Percentiles rank a stretch among this genome's conserved stretches.
Conservation (phyloP, 768 basidiomycete species). For the Trametopsis cervina region DNA sequence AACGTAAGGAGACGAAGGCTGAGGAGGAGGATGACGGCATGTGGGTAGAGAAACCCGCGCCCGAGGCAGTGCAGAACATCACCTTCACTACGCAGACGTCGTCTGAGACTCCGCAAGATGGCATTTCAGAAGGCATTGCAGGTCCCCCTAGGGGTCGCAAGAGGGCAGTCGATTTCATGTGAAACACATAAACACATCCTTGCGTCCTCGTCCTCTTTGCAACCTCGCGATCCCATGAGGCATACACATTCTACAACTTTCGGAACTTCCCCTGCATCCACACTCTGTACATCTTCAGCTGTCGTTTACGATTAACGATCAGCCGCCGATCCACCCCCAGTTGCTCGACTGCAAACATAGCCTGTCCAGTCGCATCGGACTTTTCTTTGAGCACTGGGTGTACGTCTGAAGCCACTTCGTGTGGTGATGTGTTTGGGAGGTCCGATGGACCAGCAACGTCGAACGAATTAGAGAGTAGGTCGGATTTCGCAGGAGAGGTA, state of each 20-base stretch:
- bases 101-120: not conserved
- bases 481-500: not conserved
- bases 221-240: too few relatives aligned
- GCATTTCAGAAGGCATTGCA: slow-evolving; percentile 3
- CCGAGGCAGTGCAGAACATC: slow-evolving; percentile 40
- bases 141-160: slow-evolving; percentile 18
- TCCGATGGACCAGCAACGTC: slow-evolving; percentile 7
- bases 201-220: too few relatives aligned
- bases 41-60: slow-evolving; percentile 64
- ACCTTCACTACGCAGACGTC: slow-evolving; percentile 15
- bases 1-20: slow-evolving; percentile 25
- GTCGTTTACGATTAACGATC: slow-evolving; percentile 88
- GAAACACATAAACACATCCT: not conserved
- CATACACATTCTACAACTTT: slow-evolving; percentile 31
- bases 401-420: not conserved
- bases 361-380: slow-evolving; percentile 32
- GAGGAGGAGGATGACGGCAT: slow-evolving; percentile 42
- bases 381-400: slow-evolving; percentile 4
- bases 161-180: slow-evolving; percentile 21
- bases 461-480: not conserved
- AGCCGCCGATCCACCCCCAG: slow-evolving; percentile 87
- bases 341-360: slow-evolving; percentile 74
- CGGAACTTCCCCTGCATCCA: slow-evolving; percentile 89
- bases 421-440: not conserved
- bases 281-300: slow-evolving; percentile 95